Percentiles rank a stretch among this genome's conserved stretches.
phyloP scores from a whole-genome alignment of 805 yeast genomes.

The Nakazawaea pomicola region DNA sequence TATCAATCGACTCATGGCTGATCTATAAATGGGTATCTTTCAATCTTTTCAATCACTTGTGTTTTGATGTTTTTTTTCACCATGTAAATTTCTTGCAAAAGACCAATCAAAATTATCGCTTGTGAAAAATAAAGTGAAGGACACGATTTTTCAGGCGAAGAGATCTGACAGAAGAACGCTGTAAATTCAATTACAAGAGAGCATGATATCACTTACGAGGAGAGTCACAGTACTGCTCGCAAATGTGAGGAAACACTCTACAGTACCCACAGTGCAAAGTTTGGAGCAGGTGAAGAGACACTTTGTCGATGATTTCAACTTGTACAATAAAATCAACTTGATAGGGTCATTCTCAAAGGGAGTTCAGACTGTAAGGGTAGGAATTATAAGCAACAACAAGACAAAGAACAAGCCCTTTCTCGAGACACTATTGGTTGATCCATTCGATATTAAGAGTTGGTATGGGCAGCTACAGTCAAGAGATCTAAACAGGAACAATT shows the following conservation, averaged over 20 bases:
- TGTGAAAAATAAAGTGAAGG: too few relatives aligned
- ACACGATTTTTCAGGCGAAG: too few relatives aligned
- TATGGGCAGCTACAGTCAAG: conserved; percentile 7
- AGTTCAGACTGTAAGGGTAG: conserved; percentile 1
- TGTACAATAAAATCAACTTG: conserved; percentile 8
- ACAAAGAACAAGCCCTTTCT: conserved; percentile 6
- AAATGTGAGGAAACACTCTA: neutral
- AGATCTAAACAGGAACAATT: conserved; percentile 11
- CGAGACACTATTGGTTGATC: conserved; percentile 11
- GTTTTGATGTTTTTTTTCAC: too few relatives aligned
- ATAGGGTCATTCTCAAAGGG: neutral
- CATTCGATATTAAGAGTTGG: conserved; percentile 12
- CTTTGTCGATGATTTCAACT: conserved; percentile 8
- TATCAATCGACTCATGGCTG: neutral
- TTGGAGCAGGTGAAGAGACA: conserved; percentile 5
- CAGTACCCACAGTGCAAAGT: neutral
- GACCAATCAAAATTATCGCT: too few relatives aligned
- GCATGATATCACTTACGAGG: too few relatives aligned
- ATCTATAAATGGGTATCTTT: too few relatives aligned
- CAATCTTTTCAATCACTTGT: too few relatives aligned
- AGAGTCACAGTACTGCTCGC: too few relatives aligned
- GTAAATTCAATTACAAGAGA: too few relatives aligned
- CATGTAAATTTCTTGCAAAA: too few relatives aligned
- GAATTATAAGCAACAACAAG: conserved; percentile 7
- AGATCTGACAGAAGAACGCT: too few relatives aligned